Evolutionary conservation across 2,329 filamentous ascomycete genomes (phyloP).

Genomic region (Rhynchosporium agropyri): DNA sequence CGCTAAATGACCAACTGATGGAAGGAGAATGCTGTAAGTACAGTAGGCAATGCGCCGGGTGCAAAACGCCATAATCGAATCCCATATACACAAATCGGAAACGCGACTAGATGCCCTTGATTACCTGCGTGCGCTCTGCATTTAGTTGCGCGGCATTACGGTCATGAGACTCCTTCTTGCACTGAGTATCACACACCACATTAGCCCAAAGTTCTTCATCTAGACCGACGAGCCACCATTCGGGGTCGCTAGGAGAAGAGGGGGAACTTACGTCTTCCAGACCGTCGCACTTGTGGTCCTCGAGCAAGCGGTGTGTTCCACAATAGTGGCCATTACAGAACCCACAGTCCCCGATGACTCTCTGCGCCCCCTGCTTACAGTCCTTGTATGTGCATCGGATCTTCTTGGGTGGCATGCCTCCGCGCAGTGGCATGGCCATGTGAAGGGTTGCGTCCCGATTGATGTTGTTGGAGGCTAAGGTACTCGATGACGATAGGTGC

Average conservation of each 20-base stretch:
- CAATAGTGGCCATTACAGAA: constrained; percentile 96
- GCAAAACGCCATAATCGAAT: constrained; percentile 6
- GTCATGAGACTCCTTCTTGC: constrained; percentile 96
- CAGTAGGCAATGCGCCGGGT: constrained; percentile 16
- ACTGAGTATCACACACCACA: constrained; percentile 52
- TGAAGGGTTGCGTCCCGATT: constrained; percentile 54
- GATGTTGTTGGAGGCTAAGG: constrained; percentile 53
- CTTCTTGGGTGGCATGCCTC: constrained; percentile 70
- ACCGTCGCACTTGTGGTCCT: constrained; percentile 90
- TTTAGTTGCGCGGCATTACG: constrained; percentile 92
- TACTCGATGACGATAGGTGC: constrained; percentile 50
- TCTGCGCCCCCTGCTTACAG: constrained; percentile 84
- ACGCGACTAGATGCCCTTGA: constrained; percentile 74
- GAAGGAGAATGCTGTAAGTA: constrained; percentile 25
- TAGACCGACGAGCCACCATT: constrained; percentile 50
- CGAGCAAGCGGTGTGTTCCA: constrained; percentile 89
- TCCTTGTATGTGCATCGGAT: constrained; percentile 86
- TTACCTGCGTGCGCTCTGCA: constrained; percentile 88
- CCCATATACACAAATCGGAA: constrained; percentile 16
- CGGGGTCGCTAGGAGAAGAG: constrained; percentile 14
- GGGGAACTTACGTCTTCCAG: constrained; percentile 75
- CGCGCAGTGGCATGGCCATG: constrained; percentile 58
- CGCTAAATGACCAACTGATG: constrained; percentile 23
- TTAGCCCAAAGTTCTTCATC: constrained; percentile 45
- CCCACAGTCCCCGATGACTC: constrained; percentile 93